A percentile compares a stretch with the other conserved stretches of the same genome.
Conservation (phyloP, 192 early-diverging fungal species). For the Coemansia sp. region DNA sequence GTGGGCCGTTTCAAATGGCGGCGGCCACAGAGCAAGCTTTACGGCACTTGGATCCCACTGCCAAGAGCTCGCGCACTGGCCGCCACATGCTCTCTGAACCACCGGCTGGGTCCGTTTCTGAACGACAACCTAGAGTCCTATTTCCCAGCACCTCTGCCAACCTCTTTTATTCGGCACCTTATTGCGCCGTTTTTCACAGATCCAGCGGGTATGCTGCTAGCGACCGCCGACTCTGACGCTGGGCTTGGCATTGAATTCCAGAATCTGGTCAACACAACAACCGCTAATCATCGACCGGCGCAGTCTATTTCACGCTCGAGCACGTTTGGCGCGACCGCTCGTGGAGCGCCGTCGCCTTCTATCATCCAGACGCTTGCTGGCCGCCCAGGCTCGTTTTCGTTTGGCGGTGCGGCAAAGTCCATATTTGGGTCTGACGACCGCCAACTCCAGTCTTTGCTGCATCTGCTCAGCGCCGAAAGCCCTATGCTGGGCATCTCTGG, state of each 20-base stretch:
- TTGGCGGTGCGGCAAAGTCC: conserved; percentile 39
- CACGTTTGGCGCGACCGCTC: conserved; percentile 52
- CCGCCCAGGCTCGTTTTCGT: conserved; percentile 17
- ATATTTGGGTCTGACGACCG: conserved; percentile 47
- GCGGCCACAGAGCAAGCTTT: conserved; percentile 66
- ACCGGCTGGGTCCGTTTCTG: conserved; percentile 72
- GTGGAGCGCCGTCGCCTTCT: conserved; percentile 50
- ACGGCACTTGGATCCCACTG: conserved; percentile 93
- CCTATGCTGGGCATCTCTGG: conserved; percentile 43
- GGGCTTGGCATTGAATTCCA: conserved; percentile 47
- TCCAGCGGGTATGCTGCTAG: conserved; percentile 23
- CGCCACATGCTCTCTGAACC: conserved; percentile 75
- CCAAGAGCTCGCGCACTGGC: conserved; percentile 80
- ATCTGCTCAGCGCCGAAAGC: conserved; percentile 49
- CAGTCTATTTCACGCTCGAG: conserved; percentile 44
- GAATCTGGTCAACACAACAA: conserved; percentile 34
- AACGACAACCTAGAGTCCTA: conserved; percentile 70
- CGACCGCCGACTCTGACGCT: conserved; percentile 2
- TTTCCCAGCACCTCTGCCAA: conserved; percentile 65
- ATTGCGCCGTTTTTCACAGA: conserved; percentile 53
- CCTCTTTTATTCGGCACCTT: conserved; percentile 50
- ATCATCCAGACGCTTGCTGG: conserved; percentile 52
- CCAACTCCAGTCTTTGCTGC: conserved; percentile 44
- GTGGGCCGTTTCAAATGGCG: conserved; percentile 73
- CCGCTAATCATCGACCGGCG: conserved; percentile 11